Evolutionary conservation across 192 early-diverging fungal species (phyloP).

Genomic region (Mortierella antarctica): DNA sequence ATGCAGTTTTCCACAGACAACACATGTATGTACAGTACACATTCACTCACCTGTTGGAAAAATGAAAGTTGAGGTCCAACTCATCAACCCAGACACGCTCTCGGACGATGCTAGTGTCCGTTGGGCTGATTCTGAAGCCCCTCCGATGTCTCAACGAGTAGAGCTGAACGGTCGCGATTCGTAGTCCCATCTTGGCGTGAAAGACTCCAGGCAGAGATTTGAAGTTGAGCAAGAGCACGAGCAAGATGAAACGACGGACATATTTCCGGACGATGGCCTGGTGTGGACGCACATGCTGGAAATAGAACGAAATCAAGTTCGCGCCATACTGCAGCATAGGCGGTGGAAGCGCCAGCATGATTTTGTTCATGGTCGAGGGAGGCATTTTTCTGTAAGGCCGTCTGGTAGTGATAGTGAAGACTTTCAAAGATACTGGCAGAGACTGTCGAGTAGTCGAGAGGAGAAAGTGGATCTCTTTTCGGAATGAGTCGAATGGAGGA

Average conservation of each 20-base stretch:
- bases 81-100: slow-evolving; percentile 49
- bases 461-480: too few relatives aligned
- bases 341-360: slow-evolving; percentile 32
- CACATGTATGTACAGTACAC: background rate
- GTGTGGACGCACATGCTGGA: slow-evolving; percentile 38
- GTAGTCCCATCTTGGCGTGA: slow-evolving; percentile 45
- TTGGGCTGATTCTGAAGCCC: slow-evolving; percentile 43
- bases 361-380: slow-evolving; percentile 49
- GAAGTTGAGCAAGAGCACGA: slow-evolving; percentile 37
- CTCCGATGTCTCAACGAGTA: slow-evolving; percentile 33
- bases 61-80: slow-evolving; percentile 49
- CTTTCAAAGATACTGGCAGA: too few relatives aligned
- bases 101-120: slow-evolving; percentile 32
- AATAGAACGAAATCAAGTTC: slow-evolving; percentile 51
- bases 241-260: slow-evolving; percentile 32
- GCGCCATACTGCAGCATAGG: slow-evolving; percentile 35
- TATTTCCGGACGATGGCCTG: slow-evolving; percentile 28
- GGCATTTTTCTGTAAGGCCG: slow-evolving; percentile 11
- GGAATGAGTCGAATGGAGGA: too few relatives aligned
- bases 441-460: too few relatives aligned
- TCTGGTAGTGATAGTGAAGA: too few relatives aligned
- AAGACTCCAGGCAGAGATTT: slow-evolving; percentile 48
- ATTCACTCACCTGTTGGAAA: slow-evolving; percentile 42
- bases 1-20: background rate
- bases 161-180: slow-evolving; percentile 36